Conservation (phyloP, 805 yeast genomes). For the Brettanomyces bruxellensis region DNA sequence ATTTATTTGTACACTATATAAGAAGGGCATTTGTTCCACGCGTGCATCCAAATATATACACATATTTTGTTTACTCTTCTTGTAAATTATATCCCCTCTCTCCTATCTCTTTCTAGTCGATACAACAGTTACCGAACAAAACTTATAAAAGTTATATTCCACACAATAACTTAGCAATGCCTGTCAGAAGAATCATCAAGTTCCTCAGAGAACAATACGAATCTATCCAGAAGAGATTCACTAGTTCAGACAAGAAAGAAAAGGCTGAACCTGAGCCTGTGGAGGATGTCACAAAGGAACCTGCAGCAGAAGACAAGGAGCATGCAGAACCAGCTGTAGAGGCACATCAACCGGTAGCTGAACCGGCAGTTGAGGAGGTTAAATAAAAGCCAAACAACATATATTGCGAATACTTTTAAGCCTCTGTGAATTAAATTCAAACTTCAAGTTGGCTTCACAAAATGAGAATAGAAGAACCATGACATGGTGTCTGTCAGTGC, state of each 20-base stretch:
- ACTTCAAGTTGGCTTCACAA: too few species aligned
- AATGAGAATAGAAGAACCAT: not conserved
- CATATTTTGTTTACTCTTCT: not conserved
- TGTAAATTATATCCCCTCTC: not conserved
- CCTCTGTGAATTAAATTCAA: not conserved
- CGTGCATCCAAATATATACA: not conserved
- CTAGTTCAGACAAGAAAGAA: constrained; percentile 4
- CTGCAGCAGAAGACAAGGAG: not conserved
- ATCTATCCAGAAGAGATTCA: constrained; percentile 22
- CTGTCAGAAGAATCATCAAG: constrained; percentile 25
- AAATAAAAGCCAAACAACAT: too few species aligned
- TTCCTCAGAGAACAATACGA: constrained; percentile 24
- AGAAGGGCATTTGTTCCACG: not conserved
- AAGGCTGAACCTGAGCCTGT: constrained; percentile 6
- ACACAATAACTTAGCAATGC: constrained; percentile 15
- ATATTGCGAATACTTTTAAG: not conserved
- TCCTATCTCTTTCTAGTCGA: not conserved
- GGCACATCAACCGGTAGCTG: not conserved
- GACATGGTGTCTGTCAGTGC: too few species aligned
- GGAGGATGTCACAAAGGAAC: not conserved
- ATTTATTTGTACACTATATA: not conserved
- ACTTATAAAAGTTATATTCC: not conserved
- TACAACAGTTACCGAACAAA: not conserved
- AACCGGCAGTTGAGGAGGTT: too few species aligned
- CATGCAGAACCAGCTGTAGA: not conserved